Conservation (phyloP, 176 grass and related monocot species). For the Eragrostis nindensis region DNA sequence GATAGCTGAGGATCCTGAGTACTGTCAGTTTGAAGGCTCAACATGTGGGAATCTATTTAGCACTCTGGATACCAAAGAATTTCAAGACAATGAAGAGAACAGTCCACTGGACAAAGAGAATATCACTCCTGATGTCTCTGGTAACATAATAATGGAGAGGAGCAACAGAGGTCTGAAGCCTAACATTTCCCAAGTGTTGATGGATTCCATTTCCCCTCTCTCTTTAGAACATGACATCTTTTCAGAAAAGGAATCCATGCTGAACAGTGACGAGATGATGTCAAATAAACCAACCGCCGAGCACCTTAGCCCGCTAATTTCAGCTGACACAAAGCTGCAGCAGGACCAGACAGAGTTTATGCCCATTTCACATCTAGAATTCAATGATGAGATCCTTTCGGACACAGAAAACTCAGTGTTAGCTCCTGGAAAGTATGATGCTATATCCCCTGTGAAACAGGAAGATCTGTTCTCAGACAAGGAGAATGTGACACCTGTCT, state of each 20-base stretch:
- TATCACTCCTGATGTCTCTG: constrained; percentile 45
- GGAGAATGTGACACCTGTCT: constrained; percentile 56
- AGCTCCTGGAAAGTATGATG: constrained; percentile 25
- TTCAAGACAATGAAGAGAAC: constrained; percentile 50
- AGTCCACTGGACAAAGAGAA: constrained; percentile 62
- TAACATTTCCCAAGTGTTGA: constrained; percentile 52
- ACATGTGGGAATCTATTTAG: constrained; percentile 45
- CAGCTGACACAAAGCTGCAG: constrained; percentile 21
- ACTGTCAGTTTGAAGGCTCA: constrained; percentile 32
- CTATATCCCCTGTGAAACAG: constrained; percentile 37
- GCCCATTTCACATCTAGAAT: constrained; percentile 37
- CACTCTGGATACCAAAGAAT: constrained; percentile 45
- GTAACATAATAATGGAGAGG: constrained; percentile 45
- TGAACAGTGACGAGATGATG: constrained; percentile 26
- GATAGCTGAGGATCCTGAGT: constrained; percentile 2
- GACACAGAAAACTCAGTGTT: constrained; percentile 43
- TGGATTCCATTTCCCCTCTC: constrained; percentile 54
- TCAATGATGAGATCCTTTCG: constrained; percentile 38
- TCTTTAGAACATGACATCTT: constrained; percentile 42
- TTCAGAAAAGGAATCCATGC: constrained; percentile 41
- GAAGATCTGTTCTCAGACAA: constrained; percentile 51
- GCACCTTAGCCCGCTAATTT: constrained; percentile 2
- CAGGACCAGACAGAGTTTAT: constrained; percentile 24
- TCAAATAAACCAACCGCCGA: constrained; percentile 28
- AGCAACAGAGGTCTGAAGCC: constrained; percentile 37